Evolutionary conservation across 2,329 filamentous ascomycete genomes (phyloP), one percentile per base, ranked within the genome.

Genomic region (Phoma sp.): DNA sequence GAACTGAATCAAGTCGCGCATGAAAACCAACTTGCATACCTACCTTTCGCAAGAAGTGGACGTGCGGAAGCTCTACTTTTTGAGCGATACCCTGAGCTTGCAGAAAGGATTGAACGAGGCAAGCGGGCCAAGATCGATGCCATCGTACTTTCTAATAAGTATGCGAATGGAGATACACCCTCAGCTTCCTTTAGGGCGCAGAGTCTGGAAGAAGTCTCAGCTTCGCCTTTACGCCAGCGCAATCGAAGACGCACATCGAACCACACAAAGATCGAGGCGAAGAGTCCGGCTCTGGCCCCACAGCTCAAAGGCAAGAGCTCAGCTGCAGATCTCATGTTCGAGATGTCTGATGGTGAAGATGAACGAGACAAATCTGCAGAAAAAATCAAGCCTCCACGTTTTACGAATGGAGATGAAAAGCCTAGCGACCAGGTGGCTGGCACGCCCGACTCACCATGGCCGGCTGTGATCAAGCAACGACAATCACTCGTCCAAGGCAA

Each of bases 1-100:
- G 91, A 97, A 49, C 82, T 99, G 2, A 92, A 97, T 70, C 81
- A 84, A 44, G 84, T 92, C 10, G 92, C 96, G 13, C 88, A 88
- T 55, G 85, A 88, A 39, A 96, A 96, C 63, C 95, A 99, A 70
- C 78, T 92, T 36, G 85, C 89, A 10, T 88, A 85, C 49, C 85
- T 90, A 45, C 92, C 92, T 0, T 88, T 94, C 67, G 88, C 87
- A 8, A 88, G 89, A 67, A 93, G 90, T 55, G 89, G 89, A 2
- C 84, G 88, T 59, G 85, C 88, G 1, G 89, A 95, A 58, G 63
- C 84, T 5, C 68, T 86, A 0, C 80, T 93, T 1, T 84, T 87
- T 52, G 85, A 91, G 55, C 82, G 79, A 21, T 80, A 90, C 63
- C 87, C 88, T 0, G 81, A 85, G 46, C 78, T 92, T 13, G 82